These are phyloP conservation scores for Piper longum DNA, from an alignment of 164 flowering plant species.

Conservation along the genomic window DNA sequence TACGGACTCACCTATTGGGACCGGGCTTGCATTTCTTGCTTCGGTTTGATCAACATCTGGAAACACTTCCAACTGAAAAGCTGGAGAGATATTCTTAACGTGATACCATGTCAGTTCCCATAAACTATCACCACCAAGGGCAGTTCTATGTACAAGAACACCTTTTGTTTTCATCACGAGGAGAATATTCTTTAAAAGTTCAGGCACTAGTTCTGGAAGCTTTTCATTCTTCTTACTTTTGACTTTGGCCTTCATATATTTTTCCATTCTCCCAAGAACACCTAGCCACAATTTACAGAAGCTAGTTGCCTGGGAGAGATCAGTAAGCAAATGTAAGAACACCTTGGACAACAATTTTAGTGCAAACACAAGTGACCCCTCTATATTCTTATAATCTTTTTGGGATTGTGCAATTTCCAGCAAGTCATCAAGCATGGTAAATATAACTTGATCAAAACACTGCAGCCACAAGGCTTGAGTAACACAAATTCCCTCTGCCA, in stretches of 20 bases:
- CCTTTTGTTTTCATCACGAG: slow-evolving; percentile 22
- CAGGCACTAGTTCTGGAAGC: slow-evolving; percentile 23
- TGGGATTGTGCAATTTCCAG: slow-evolving; percentile 25
- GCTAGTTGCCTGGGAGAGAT: slow-evolving; percentile 12
- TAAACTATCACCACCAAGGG: slow-evolving; percentile 22
- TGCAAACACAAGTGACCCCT: slow-evolving; percentile 23
- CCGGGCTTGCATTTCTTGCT: neutral
- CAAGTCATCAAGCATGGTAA: slow-evolving; percentile 29
- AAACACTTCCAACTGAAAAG: slow-evolving; percentile 21
- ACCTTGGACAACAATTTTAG: slow-evolving; percentile 23
- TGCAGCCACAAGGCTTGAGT: slow-evolving; percentile 19
- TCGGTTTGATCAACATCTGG: slow-evolving; percentile 17
- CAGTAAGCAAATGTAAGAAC: slow-evolving; percentile 18
- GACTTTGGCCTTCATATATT: slow-evolving; percentile 22
- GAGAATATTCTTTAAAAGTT: slow-evolving; percentile 24
- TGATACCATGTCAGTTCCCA: slow-evolving; percentile 30
- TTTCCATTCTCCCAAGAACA: slow-evolving; percentile 25
- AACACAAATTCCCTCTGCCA: slow-evolving; percentile 17
- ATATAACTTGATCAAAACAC: slow-evolving; percentile 26
- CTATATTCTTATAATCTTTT: slow-evolving; percentile 28
- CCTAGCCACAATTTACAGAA: slow-evolving; percentile 29
- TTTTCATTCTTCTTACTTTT: slow-evolving; percentile 28
- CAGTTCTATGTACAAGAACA: slow-evolving; percentile 17
- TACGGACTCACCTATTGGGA: neutral
- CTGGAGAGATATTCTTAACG: slow-evolving; percentile 22